Base-by-base conservation (phyloP, 202 grass and related monocot species). In the Carex arenaria region DNA sequence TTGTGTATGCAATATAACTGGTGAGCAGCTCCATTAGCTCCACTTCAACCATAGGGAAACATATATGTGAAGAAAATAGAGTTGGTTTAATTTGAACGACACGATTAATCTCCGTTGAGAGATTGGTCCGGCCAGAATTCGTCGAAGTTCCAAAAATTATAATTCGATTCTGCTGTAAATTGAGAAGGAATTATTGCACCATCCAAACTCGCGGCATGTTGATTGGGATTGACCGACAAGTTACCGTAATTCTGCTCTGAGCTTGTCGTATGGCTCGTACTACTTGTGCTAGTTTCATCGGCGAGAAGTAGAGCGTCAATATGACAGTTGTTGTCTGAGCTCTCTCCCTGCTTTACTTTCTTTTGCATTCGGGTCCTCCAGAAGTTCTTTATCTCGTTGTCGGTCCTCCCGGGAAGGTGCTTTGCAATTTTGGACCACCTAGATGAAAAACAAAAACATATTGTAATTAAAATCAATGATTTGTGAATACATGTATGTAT, bases 321-420 rank as follows among this genome's bases (percentile, higher is more conserved):
- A 9, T 80, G 78, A n/a, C 61, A 64, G 34, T 60, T 52, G 32
- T 62, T 67, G 1, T 78, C 73, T 38, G 68, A 18, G 23, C 53
- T 13, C 17, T 61, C 74, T 49, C 36, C 30, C 55, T 71, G 84
- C 56, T 83, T 85, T 10, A 69, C 36, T 55, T 89, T 86, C 81
- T 85, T 82, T 60, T 78, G 79, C 54, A 88, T 84, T 77, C 73
- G 88, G 54, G 88, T 93, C 63, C 86, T 84, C 91, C 91, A 90
- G 78, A 88, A 90, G 81, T 90, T 90, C 55, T 88, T 93, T 80
- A 93, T 90, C 23, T 93, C 84, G 54, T 93, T 93, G 55, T 93
- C 91, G 2, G 86, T 93, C 70, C 91, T 87, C 17, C 86, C 88
- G 0, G 91, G 91, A 5, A 93, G 88, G 54, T 93, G 88, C 57